Base-by-base conservation (phyloP, 2,329 filamentous ascomycete species). In the Cadophora luteo-olivacea region DNA sequence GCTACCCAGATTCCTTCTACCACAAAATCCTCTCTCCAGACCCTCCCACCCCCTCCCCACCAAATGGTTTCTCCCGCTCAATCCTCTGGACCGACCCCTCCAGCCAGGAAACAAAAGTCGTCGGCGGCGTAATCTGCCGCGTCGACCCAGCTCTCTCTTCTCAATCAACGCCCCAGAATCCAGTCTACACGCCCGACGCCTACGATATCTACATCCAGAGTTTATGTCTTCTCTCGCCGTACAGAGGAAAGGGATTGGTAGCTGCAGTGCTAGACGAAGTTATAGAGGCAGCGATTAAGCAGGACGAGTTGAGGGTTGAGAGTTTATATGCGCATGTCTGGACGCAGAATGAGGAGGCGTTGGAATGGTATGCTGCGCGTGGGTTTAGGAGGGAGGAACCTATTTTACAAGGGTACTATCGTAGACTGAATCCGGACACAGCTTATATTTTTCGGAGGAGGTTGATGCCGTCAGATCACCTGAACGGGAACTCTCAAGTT, bases 1-100 rank as follows among this genome's bases (percentile, higher is more conserved):
- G 82, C 77, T 91, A 91, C 77, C 84, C 87, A 3, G 88, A 91
- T 76, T 82, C 82, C 60, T 91, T 91, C 80, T 91, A 90, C 82
- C 79, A 82, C 64, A 81, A 81, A 48, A 83, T 87, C 65, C 79
- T 85, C 68, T 81, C 87, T 70, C 83, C 85, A 12, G 75, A 81
- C 22, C 79, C 80, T 25, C 83, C 82, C 48, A 84, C 83, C 69
- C 76, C 51, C 74, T 41, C 57, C n/a, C 57, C 57, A 45, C 38
- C 48, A 16, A 16, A 24, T 5, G 36, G 51, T 9, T 86, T 87
- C 81, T 89, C 86, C 68, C 87, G 88, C 70, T 83, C 87, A 64
- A 84, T 91, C 69, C 82, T 86, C 64, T 90, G 87, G 84, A 78
- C 80, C 33, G 84, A 88, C 72, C 74, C 79, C 55, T 72, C 75